Conservation (phyloP, 1,284 basidiomycete genomes). For the Puccinia polysora region DNA sequence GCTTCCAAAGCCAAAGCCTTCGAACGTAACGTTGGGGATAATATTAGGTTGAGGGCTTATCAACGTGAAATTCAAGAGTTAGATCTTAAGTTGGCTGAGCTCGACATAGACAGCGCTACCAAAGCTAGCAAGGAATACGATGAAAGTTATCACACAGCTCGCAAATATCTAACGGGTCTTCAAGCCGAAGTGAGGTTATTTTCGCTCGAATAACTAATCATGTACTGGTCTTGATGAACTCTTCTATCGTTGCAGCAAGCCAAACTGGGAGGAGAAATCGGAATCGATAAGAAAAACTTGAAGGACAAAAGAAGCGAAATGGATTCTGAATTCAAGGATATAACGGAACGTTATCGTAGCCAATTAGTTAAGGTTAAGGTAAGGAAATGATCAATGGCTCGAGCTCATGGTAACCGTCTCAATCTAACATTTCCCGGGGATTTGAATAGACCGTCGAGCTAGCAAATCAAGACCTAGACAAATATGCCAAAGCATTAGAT, state of each 20-base stretch:
- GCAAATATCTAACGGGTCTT: slow-evolving; percentile 58
- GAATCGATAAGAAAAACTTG: slow-evolving; percentile 67
- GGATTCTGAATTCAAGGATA: slow-evolving; percentile 74
- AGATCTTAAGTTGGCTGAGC: slow-evolving; percentile 67
- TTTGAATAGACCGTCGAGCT: slow-evolving; percentile 74
- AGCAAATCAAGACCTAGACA: slow-evolving; percentile 90
- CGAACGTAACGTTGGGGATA: slow-evolving; percentile 70
- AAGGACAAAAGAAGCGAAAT: slow-evolving; percentile 68
- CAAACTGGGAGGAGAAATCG: slow-evolving; percentile 73
- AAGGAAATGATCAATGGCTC: slow-evolving; percentile 41
- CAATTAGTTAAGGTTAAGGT: slow-evolving; percentile 94
- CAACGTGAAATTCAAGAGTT: slow-evolving; percentile 65
- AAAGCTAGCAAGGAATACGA: slow-evolving; percentile 77
- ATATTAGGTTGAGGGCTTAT: slow-evolving; percentile 72
- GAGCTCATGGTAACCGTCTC: slow-evolving; percentile 12
- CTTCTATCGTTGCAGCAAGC: slow-evolving; percentile 62
- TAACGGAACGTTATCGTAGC: slow-evolving; percentile 76
- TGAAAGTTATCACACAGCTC: slow-evolving; percentile 66
- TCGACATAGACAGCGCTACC: slow-evolving; percentile 75
- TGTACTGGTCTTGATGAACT: not conserved
- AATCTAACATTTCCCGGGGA: slow-evolving; percentile 16
- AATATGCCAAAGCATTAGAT: slow-evolving; percentile 92
- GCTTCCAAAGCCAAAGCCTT: slow-evolving; percentile 53
- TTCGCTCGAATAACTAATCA: not conserved
- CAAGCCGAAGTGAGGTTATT: slow-evolving; percentile 62